Conservation (phyloP, 164 flowering plant species). For the Magnolia officinalis region DNA sequence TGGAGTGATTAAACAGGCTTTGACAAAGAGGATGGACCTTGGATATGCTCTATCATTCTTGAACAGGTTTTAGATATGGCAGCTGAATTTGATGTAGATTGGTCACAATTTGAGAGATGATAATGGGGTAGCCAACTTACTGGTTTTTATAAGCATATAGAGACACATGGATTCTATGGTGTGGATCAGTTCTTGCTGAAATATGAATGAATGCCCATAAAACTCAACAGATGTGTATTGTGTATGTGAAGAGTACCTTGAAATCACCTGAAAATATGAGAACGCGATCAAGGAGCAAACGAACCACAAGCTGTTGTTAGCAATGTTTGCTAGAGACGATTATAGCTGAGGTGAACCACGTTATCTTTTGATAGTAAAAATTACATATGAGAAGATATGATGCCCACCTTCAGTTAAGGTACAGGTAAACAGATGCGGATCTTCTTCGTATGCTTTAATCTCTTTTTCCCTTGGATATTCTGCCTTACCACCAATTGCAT, state of each 20-base stretch:
- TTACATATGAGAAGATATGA: slow-evolving; percentile 11
- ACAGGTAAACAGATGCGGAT: slow-evolving; percentile 62
- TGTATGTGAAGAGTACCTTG: slow-evolving; percentile 41
- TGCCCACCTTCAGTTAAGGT: slow-evolving; percentile 36
- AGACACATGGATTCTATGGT: neutral
- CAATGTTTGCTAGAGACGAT: slow-evolving; percentile 23
- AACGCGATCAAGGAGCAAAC: slow-evolving; percentile 21
- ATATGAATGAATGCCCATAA: neutral
- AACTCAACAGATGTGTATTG: neutral
- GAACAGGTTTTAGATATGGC: neutral
- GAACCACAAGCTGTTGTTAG: slow-evolving; percentile 40
- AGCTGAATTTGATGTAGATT: neutral
- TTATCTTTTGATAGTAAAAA: slow-evolving; percentile 17
- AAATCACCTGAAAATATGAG: slow-evolving; percentile 40
- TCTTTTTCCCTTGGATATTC: slow-evolving; percentile 58
- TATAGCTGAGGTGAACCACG: slow-evolving; percentile 17
- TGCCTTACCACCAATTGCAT: slow-evolving; percentile 52
- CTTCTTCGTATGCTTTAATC: slow-evolving; percentile 30
- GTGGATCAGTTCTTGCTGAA: neutral
- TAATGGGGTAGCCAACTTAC: neutral
- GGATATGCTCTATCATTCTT: neutral
- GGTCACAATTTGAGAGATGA: neutral
- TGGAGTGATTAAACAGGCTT: neutral
- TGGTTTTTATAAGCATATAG: neutral
- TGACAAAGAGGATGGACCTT: neutral